phyloP scores from a whole-genome alignment of 2,329 filamentous ascomycete genomes.

The Fusarium oligoseptatum region DNA sequence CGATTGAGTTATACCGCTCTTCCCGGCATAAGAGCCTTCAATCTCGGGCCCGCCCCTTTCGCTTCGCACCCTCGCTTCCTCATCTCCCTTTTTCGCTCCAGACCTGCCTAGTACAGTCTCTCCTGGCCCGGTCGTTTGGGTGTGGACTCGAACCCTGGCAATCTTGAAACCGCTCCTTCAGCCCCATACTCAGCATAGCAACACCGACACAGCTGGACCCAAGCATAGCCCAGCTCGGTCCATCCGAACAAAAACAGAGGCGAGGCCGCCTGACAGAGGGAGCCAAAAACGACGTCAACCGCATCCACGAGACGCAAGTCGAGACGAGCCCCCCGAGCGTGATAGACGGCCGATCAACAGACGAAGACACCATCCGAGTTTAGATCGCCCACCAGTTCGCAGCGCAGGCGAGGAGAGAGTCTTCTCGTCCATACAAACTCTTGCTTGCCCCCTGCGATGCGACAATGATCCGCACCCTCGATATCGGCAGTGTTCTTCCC shows the following conservation, averaged over 20 bases:
- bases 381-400: constrained; percentile 7
- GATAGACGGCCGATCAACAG: neutral
- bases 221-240: constrained; percentile 27
- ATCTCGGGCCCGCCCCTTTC: constrained; percentile 22
- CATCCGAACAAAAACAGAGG: constrained; percentile 39
- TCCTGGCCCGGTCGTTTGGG: constrained; percentile 38
- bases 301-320: constrained; percentile 19
- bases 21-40: constrained; percentile 18
- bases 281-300: constrained; percentile 18
- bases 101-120: constrained; percentile 39
- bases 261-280: constrained; percentile 25
- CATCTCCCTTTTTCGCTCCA: constrained; percentile 39
- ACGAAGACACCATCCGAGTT: neutral
- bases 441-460: constrained; percentile 46
- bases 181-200: constrained; percentile 45
- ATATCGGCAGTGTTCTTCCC: constrained; percentile 47
- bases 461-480: constrained; percentile 53
- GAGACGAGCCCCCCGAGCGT: constrained; percentile 7
- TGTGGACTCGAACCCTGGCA: constrained; percentile 39
- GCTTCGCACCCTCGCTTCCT: constrained; percentile 42
- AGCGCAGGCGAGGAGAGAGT: constrained; percentile 22
- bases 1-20: constrained; percentile 34
- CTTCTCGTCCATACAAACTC: constrained; percentile 26
- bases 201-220: constrained; percentile 30
- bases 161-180: constrained; percentile 46